Percentiles rank a stretch among this genome's conserved stretches.
These are phyloP conservation scores for Nothophoma quercina DNA, from an alignment of 2,329 filamentous ascomycete genomes.

Conservation along the genomic window DNA sequence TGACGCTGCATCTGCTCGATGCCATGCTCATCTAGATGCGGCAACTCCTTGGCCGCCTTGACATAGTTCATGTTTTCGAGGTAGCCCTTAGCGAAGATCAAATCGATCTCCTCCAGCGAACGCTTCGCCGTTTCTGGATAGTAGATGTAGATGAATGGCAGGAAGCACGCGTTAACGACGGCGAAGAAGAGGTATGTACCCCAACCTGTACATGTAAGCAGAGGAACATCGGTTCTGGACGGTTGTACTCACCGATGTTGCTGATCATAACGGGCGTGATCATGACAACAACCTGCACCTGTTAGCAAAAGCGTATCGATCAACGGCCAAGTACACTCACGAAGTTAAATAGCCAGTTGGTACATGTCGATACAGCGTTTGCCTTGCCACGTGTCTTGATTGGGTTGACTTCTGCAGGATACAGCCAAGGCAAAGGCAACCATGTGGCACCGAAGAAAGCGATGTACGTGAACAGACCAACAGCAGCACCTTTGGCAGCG, in stretches of 20 bases:
- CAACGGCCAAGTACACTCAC: too few species aligned
- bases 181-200: conserved; percentile 57
- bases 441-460: conserved; percentile 71
- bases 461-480: conserved; percentile 72
- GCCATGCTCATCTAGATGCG: conserved; percentile 60
- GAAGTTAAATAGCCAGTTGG: conserved; percentile 62
- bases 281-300: conserved; percentile 50
- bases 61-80: conserved; percentile 68
- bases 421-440: conserved; percentile 68
- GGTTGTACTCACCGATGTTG: conserved; percentile 30
- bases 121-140: conserved; percentile 62
- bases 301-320: too few species aligned
- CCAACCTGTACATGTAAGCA: conserved; percentile 27
- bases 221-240: too few species aligned
- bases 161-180: conserved; percentile 58
- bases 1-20: conserved; percentile 58
- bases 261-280: conserved; percentile 48
- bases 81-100: conserved; percentile 52
- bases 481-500: conserved; percentile 57
- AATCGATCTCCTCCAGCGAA: conserved; percentile 59
- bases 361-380: conserved; percentile 60
- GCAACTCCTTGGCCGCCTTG: conserved; percentile 64
- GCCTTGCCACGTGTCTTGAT: conserved; percentile 62
- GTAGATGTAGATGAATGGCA: conserved; percentile 61
- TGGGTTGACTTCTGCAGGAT: conserved; percentile 58